phyloP scores from a whole-genome alignment of 352 stramenopile genomes.

The Discostella stelligera region DNA sequence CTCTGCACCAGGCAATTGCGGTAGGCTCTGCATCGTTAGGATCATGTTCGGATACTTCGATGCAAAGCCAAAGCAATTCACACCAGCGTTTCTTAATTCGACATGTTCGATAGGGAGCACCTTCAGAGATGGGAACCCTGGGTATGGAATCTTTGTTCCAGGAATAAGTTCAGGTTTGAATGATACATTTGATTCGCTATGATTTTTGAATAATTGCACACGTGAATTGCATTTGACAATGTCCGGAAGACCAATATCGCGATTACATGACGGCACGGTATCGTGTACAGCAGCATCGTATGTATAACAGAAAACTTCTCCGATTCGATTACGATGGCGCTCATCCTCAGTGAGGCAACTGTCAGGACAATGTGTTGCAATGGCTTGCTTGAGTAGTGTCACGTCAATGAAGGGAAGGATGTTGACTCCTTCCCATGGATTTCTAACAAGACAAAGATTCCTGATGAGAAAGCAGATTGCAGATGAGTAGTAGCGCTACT shows the following conservation, averaged over 20 bases:
- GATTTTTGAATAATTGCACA: slow-evolving; percentile 67
- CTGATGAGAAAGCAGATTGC: not conserved
- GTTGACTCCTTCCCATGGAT: slow-evolving; percentile 99
- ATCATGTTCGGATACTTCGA: slow-evolving; percentile 84
- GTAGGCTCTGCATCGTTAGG: slow-evolving; percentile 74
- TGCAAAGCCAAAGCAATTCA: slow-evolving; percentile 95
- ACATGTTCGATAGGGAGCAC: slow-evolving; percentile 79
- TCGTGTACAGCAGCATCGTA: slow-evolving; percentile 83
- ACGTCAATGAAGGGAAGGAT: slow-evolving; percentile 98
- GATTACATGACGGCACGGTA: slow-evolving; percentile 80
- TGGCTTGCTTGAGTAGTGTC: slow-evolving; percentile 88
- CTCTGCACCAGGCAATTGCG: slow-evolving; percentile 69
- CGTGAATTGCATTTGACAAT: slow-evolving; percentile 82
- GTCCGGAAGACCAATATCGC: slow-evolving; percentile 83
- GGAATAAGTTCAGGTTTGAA: slow-evolving; percentile 83
- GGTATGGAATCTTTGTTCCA: slow-evolving; percentile 83
- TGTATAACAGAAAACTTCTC: slow-evolving; percentile 85
- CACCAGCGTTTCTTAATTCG: slow-evolving; percentile 59
- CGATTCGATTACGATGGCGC: slow-evolving; percentile 86
- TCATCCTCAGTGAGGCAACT: slow-evolving; percentile 89
- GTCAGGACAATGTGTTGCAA: slow-evolving; percentile 89
- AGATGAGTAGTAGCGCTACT: slow-evolving; percentile 8
- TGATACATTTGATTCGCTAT: slow-evolving; percentile 53
- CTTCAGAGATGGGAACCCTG: slow-evolving; percentile 85
- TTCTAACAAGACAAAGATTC: slow-evolving; percentile 57